Evolutionary conservation across 129 eudicot species (phyloP).

Genomic region (Helianthus tuberosus): DNA sequence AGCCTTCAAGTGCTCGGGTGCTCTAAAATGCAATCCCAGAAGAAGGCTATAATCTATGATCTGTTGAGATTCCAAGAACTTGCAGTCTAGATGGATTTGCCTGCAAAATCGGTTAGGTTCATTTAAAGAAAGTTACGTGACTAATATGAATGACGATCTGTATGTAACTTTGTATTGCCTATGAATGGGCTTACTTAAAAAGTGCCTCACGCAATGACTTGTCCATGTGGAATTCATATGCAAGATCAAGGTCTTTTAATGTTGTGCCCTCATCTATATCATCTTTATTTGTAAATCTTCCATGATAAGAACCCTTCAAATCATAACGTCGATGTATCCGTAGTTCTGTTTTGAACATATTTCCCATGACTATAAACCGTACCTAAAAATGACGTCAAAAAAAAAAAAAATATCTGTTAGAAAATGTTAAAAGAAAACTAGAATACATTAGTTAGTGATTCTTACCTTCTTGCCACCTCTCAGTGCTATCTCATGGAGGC

Average conservation of each 20-base stretch:
- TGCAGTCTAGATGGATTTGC: slow-evolving; percentile 75
- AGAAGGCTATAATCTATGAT: slow-evolving; percentile 97
- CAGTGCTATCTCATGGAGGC: slow-evolving; percentile 72
- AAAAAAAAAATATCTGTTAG: neutral
- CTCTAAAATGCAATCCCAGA: slow-evolving; percentile 92
- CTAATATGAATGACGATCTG: neutral
- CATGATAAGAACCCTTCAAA: slow-evolving; percentile 89
- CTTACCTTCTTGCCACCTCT: slow-evolving; percentile 88
- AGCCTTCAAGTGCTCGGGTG: slow-evolving; percentile 87
- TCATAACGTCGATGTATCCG: slow-evolving; percentile 90
- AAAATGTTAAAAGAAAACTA: slow-evolving; percentile 8
- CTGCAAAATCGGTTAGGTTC: slow-evolving; percentile 43
- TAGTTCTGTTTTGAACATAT: slow-evolving; percentile 93
- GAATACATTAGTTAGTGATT: neutral
- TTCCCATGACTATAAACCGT: slow-evolving; percentile 97
- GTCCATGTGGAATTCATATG: slow-evolving; percentile 90
- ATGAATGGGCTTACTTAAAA: slow-evolving; percentile 59
- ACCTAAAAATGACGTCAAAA: slow-evolving; percentile 49
- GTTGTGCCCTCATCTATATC: slow-evolving; percentile 65
- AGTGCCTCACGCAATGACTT: slow-evolving; percentile 78
- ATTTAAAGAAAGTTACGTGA: neutral
- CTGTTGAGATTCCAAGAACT: slow-evolving; percentile 75
- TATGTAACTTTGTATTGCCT: neutral
- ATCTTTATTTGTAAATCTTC: slow-evolving; percentile 80
- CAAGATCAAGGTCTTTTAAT: slow-evolving; percentile 86